A percentile compares a stretch with the other conserved stretches of the same genome.
Evolutionary conservation across 169 alveolate species (phyloP).

Genomic region (Cardiosporidium cionae): DNA sequence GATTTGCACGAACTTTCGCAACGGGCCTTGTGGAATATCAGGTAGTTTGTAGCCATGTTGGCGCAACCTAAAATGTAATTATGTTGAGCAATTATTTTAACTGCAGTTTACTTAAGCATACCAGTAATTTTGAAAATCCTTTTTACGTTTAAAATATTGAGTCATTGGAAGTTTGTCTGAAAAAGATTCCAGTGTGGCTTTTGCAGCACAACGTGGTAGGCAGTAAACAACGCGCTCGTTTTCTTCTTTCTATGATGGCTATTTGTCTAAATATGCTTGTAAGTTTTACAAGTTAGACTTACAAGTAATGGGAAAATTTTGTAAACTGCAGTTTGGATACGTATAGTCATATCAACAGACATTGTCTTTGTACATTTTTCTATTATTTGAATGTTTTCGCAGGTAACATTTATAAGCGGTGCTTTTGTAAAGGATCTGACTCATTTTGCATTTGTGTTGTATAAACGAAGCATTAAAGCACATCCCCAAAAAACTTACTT

Average conservation of each 20-base stretch:
- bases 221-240: constrained; percentile 3
- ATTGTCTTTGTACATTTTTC: background rate
- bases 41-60: constrained; percentile 16
- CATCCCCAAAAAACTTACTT: background rate
- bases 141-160: background rate
- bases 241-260: background rate
- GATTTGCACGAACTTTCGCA: background rate
- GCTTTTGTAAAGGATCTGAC: background rate
- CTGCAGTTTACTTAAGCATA: background rate
- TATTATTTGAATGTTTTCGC: background rate
- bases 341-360: background rate
- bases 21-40: background rate
- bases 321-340: background rate
- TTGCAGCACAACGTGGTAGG: constrained; percentile 13
- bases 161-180: background rate
- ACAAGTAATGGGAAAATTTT: background rate
- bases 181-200: background rate
- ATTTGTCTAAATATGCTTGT: background rate
- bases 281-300: background rate
- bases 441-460: no score
- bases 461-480: background rate
- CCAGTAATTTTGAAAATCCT: constrained; percentile 8
- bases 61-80: constrained; percentile 1
- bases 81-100: background rate
- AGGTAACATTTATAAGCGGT: background rate